These are phyloP conservation scores for Amanita bisporigera DNA, from an alignment of 1,284 basidiomycete species.

Conservation along the genomic window DNA sequence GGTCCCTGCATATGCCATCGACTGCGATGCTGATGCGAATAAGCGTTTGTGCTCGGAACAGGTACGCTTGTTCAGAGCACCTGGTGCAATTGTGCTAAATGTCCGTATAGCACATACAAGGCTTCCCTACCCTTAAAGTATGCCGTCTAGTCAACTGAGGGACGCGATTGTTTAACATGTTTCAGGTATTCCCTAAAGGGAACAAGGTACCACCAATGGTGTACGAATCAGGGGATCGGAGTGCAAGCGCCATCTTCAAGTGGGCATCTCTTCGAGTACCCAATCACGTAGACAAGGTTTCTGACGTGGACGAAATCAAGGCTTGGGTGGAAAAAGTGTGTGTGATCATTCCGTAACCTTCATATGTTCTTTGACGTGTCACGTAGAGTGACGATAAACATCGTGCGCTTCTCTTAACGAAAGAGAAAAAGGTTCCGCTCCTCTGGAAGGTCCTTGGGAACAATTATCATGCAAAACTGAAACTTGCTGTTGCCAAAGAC, in stretches of 20 bases:
- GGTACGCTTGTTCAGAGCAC: conserved; percentile 42
- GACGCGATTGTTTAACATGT: background rate
- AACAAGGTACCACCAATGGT: conserved; percentile 65
- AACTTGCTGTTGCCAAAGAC: conserved; percentile 74
- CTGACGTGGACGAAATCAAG: conserved; percentile 60
- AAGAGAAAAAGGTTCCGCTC: conserved; percentile 78
- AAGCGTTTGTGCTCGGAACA: conserved; percentile 84
- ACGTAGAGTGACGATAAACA: conserved; percentile 52
- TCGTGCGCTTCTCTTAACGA: conserved; percentile 77
- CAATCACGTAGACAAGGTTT: conserved; percentile 66
- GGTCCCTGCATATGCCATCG: conserved; percentile 88
- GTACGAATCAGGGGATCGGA: conserved; percentile 76
- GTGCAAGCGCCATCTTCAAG: conserved; percentile 75
- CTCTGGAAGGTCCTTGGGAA: conserved; percentile 87
- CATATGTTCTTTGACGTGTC: conserved; percentile 2
- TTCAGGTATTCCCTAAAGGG: conserved; percentile 78
- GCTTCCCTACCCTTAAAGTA: conserved; percentile 92
- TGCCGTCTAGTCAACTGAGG: conserved; percentile 8
- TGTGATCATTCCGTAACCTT: conserved; percentile 12
- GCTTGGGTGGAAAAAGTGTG: conserved; percentile 68
- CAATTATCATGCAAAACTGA: conserved; percentile 69
- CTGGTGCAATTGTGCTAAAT: background rate
- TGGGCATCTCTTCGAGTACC: conserved; percentile 82
- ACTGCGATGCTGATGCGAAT: conserved; percentile 89
- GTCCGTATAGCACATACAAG: conserved; percentile 69